Conservation (phyloP, 2,329 filamentous ascomycete genomes). For the Pseudogymnoascus sp. region DNA sequence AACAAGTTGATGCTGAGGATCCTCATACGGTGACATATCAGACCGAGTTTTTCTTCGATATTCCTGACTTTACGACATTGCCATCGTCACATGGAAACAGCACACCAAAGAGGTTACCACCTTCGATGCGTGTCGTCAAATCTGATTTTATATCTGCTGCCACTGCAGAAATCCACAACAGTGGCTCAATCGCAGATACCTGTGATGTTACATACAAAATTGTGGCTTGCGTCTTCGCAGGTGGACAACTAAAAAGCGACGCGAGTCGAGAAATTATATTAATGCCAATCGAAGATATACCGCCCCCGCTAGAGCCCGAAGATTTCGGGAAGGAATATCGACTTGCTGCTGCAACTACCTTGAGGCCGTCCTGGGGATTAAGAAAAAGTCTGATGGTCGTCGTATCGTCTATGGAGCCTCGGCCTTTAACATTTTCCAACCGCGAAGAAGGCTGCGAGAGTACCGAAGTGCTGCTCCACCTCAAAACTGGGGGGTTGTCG, state of each 20-base stretch:
- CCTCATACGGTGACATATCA: background rate
- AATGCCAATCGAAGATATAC: slow-evolving; percentile 9
- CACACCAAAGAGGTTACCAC: background rate
- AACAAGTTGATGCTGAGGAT: background rate
- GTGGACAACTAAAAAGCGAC: background rate
- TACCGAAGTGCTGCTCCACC: slow-evolving; percentile 3
- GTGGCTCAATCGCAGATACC: background rate
- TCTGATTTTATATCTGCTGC: background rate
- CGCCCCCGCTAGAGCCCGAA: slow-evolving; percentile 4
- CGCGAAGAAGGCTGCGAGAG: slow-evolving; percentile 4
- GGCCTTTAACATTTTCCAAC: background rate
- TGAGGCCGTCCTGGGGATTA: background rate
- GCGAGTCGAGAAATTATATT: slow-evolving; percentile 2
- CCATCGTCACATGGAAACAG: background rate
- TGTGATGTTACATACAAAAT: slow-evolving; percentile 6
- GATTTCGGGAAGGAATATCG: slow-evolving; percentile 8
- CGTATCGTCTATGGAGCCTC: background rate
- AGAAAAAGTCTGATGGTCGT: background rate
- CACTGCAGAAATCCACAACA: background rate
- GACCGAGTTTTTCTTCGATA: slow-evolving; percentile 9
- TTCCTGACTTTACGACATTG: slow-evolving; percentile 1
- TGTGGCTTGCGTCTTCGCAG: background rate
- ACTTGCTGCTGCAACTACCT: background rate
- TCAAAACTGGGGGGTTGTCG: background rate
- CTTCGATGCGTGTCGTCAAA: slow-evolving; percentile 5